These are phyloP conservation scores for Vitellaria paradoxa DNA, from an alignment of 179 eudicot genomes.

Conservation along the genomic window DNA sequence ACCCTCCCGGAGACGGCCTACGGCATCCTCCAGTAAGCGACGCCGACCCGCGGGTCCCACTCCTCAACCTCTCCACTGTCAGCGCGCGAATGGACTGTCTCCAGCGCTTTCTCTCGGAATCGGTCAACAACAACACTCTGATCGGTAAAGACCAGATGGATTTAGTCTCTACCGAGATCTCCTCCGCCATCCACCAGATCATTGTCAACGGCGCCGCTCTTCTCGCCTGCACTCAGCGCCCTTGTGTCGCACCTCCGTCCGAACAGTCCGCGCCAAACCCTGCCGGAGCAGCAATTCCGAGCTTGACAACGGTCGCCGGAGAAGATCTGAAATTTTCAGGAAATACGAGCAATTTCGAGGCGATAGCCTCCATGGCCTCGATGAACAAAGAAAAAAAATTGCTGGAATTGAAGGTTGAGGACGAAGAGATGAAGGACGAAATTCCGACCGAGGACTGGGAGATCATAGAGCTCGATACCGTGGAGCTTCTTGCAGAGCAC, in stretches of 20 bases:
- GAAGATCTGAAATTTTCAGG: neutral
- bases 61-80: slow-evolving; percentile 48
- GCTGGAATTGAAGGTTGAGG: slow-evolving; percentile 20
- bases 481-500: slow-evolving; percentile 65
- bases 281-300: neutral
- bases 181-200: slow-evolving; percentile 60
- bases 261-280: neutral
- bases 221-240: slow-evolving; percentile 28
- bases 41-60: slow-evolving; percentile 22
- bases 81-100: slow-evolving; percentile 55
- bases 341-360: neutral
- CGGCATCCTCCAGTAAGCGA: neutral
- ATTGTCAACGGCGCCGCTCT: slow-evolving; percentile 72
- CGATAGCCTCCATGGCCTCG: neutral
- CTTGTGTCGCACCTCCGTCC: too few relatives aligned
- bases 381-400: neutral
- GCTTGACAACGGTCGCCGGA: neutral
- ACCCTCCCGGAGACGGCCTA: neutral
- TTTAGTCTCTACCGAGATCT: slow-evolving; percentile 49
- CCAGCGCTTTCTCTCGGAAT: slow-evolving; percentile 45
- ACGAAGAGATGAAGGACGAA: slow-evolving; percentile 16
- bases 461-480: slow-evolving; percentile 61
- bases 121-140: slow-evolving; percentile 43
- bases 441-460: slow-evolving; percentile 26
- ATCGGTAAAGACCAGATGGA: slow-evolving; percentile 36